Conservation (phyloP, 1,139 yeast genomes). For the Kodamaea plutei region DNA sequence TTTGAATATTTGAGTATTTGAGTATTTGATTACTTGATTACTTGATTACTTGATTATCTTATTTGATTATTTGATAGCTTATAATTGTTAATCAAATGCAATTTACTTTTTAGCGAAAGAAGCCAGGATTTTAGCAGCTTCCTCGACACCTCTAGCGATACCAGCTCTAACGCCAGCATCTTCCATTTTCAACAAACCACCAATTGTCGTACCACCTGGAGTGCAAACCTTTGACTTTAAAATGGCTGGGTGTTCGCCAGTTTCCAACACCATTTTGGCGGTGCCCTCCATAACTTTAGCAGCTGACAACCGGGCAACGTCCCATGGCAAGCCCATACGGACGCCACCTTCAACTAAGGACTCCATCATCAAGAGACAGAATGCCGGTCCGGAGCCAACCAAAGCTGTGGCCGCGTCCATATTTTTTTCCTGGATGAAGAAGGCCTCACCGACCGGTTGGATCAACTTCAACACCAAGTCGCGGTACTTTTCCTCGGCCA, state of each 20-base stretch:
- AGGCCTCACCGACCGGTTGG: constrained; percentile 63
- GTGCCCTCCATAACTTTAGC: constrained; percentile 95
- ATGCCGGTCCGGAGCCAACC: constrained; percentile 97
- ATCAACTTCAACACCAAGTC: constrained; percentile 55
- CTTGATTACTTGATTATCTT: no score
- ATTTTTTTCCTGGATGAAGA: constrained; percentile 79
- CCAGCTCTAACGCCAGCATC: constrained; percentile 86
- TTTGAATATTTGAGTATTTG: no score
- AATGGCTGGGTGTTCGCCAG: constrained; percentile 91
- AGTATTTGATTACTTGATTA: no score
- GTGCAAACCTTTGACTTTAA: constrained; percentile 89
- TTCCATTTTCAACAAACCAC: constrained; percentile 90
- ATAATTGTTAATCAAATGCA: no score
- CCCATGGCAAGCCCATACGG: constrained; percentile 88
- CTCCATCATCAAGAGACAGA: constrained; percentile 84
- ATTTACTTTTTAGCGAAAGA: constrained; percentile 66
- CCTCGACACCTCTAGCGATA: constrained; percentile 84
- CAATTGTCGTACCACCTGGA: constrained; percentile 98
- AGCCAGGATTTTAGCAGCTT: constrained; percentile 82
- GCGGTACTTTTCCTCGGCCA: constrained; percentile 44
- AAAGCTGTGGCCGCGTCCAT: constrained; percentile 96
- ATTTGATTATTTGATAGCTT: no score
- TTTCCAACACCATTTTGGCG: constrained; percentile 81
- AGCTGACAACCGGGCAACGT: constrained; percentile 83
- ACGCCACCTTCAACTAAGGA: constrained; percentile 93